These are phyloP conservation scores for Boletus huronensis DNA, from an alignment of 768 basidiomycete species.

Conservation along the genomic window DNA sequence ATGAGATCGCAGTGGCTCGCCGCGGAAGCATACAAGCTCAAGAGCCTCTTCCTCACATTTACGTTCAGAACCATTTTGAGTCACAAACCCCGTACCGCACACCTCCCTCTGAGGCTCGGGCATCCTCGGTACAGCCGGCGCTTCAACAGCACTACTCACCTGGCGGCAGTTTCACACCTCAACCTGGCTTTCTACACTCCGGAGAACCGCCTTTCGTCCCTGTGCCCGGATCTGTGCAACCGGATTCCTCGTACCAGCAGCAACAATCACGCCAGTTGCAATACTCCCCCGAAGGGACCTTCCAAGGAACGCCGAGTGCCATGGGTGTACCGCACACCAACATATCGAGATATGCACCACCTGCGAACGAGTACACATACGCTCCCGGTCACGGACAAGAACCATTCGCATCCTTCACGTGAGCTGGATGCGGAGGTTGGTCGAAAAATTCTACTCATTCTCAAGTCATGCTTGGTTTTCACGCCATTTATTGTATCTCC, in stretches of 20 bases:
- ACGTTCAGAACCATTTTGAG: constrained; percentile 18
- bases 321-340: constrained; percentile 14
- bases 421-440: constrained; percentile 3
- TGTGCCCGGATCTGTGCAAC: constrained; percentile 8
- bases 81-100: constrained; percentile 14
- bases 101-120: constrained; percentile 16
- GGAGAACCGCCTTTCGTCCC: constrained; percentile 19
- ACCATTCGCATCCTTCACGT: constrained; percentile 19
- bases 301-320: constrained; percentile 8
- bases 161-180: constrained; percentile 11
- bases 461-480: background rate
- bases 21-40: constrained; percentile 26
- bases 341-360: constrained; percentile 17
- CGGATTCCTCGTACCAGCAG: constrained; percentile 12
- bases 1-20: constrained; percentile 20
- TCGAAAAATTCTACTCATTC: background rate
- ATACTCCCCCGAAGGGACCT: constrained; percentile 19
- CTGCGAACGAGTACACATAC: constrained; percentile 22
- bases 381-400: constrained; percentile 23
- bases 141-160: constrained; percentile 18
- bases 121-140: constrained; percentile 15
- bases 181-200: constrained; percentile 8
- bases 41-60: constrained; percentile 23
- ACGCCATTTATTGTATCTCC: constrained; percentile 5
- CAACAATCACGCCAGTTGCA: constrained; percentile 13